phyloP scores from a whole-genome alignment of 2,329 filamentous ascomycete genomes.

The Fusarium nodosum region DNA sequence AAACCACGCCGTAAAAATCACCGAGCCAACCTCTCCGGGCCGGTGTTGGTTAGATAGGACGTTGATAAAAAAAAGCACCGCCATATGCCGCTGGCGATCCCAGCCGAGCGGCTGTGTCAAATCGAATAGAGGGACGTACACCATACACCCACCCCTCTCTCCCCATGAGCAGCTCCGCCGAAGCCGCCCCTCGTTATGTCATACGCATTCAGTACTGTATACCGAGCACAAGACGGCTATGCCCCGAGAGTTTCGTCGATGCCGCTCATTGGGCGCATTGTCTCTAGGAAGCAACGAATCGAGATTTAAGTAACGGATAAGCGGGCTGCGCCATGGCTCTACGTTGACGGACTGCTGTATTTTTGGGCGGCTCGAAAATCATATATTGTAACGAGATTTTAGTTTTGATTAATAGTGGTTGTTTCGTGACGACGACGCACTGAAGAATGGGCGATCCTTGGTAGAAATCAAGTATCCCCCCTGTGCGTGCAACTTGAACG shows the following conservation, averaged over 20 bases:
- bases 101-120: slow-evolving; percentile 44
- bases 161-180: slow-evolving; percentile 32
- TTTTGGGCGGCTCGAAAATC: not conserved
- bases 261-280: slow-evolving; percentile 9
- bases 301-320: slow-evolving; percentile 2
- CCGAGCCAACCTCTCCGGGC: slow-evolving; percentile 44
- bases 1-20: slow-evolving; percentile 22
- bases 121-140: slow-evolving; percentile 20
- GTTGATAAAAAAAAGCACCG: slow-evolving; percentile 30
- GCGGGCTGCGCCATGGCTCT: not conserved
- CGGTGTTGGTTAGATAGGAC: slow-evolving; percentile 42
- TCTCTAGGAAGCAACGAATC: not conserved
- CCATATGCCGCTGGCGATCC: slow-evolving; percentile 44
- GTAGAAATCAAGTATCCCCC: slow-evolving; percentile 35
- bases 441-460: slow-evolving; percentile 13
- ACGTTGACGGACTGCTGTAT: not conserved
- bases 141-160: slow-evolving; percentile 36
- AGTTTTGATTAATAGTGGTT: not conserved
- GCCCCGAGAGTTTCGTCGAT: slow-evolving; percentile 19
- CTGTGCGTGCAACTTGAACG: slow-evolving; percentile 19
- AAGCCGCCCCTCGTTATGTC: slow-evolving; percentile 46
- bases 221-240: slow-evolving; percentile 30
- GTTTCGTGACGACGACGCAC: slow-evolving; percentile 9
- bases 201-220: slow-evolving; percentile 28
- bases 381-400: not conserved